Percentiles rank a stretch among this genome's conserved stretches.
Evolutionary conservation across 2,329 filamentous ascomycete genomes (phyloP).

Genomic region (Xylariaceae sp.): DNA sequence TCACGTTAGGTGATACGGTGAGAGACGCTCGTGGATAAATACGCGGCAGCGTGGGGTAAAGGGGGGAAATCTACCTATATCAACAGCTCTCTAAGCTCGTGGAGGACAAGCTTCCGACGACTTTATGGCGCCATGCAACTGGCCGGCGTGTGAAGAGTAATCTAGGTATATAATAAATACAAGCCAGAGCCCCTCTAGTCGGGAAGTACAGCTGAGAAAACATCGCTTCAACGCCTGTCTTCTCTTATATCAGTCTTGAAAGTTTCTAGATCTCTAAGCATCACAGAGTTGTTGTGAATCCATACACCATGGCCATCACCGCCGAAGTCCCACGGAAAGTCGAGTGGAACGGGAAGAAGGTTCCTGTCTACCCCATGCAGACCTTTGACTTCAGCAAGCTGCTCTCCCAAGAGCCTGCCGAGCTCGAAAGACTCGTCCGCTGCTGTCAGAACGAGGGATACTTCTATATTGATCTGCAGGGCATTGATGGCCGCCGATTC

Average conservation of each 20-base stretch:
- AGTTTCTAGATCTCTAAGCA: slow-evolving; percentile 7
- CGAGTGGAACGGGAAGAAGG: slow-evolving; percentile 55
- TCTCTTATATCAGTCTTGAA: background rate
- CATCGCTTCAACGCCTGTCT: background rate
- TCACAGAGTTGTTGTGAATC: slow-evolving; percentile 6
- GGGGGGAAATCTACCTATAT: slow-evolving; percentile 21
- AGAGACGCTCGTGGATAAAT: slow-evolving; percentile 32
- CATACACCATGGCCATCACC: slow-evolving; percentile 42
- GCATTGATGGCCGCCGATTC: slow-evolving; percentile 59
- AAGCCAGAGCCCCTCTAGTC: slow-evolving; percentile 1
- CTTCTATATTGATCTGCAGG: slow-evolving; percentile 61
- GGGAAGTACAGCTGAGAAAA: background rate
- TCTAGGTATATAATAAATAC: slow-evolving; percentile 16
- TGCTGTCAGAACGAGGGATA: slow-evolving; percentile 58
- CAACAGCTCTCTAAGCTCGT: slow-evolving; percentile 10
- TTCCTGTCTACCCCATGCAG: slow-evolving; percentile 58
- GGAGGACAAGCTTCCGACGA: slow-evolving; percentile 28
- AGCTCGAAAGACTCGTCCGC: slow-evolving; percentile 57
- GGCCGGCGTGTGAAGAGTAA: background rate
- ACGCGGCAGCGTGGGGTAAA: slow-evolving; percentile 30
- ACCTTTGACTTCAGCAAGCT: slow-evolving; percentile 58
- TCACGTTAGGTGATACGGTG: slow-evolving; percentile 20
- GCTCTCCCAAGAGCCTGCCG: slow-evolving; percentile 59
- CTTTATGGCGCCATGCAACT: slow-evolving; percentile 21
- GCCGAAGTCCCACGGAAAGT: slow-evolving; percentile 51